Conservation (phyloP, 805 yeast genomes). For the Huiozyma sinensis region DNA sequence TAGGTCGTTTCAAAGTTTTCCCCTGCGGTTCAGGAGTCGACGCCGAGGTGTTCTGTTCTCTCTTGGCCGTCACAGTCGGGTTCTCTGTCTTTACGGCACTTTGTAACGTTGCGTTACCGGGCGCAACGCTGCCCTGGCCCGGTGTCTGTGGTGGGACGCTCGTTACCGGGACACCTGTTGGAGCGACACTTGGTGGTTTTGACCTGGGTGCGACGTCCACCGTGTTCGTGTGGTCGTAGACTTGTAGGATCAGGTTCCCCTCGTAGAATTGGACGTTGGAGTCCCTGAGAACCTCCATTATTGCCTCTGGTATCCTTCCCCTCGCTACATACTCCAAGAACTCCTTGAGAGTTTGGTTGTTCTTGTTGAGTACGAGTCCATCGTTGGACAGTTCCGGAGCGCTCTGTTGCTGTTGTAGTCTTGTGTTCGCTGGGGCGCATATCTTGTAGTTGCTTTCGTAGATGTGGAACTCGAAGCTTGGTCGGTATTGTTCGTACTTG, state of each 20-base stretch:
- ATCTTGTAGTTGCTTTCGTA: conserved; percentile 86
- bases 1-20: conserved; percentile 39
- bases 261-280: conserved; percentile 78
- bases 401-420: conserved; percentile 26
- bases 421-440: conserved; percentile 51
- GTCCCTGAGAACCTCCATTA: conserved; percentile 81
- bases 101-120: not conserved
- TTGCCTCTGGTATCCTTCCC: conserved; percentile 80
- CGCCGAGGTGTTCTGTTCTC: not conserved
- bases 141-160: not conserved
- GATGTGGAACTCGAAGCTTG: conserved; percentile 81
- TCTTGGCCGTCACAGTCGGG: not conserved
- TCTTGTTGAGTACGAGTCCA: conserved; percentile 65
- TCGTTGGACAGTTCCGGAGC: conserved; percentile 38
- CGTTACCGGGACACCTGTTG: not conserved
- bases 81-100: not conserved
- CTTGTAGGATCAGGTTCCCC: conserved; percentile 77
- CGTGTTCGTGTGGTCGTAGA: conserved; percentile 70
- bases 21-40: not conserved
- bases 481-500: conserved; percentile 66
- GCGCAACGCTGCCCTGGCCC: not conserved
- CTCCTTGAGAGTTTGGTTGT: conserved; percentile 64
- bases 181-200: not conserved
- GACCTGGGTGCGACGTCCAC: conserved; percentile 20
- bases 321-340: conserved; percentile 70